Evolutionary conservation across 2,329 filamentous ascomycete species (phyloP), one percentile per base, ranked within the genome.

Genomic region (Beauveria rudraprayagi): DNA sequence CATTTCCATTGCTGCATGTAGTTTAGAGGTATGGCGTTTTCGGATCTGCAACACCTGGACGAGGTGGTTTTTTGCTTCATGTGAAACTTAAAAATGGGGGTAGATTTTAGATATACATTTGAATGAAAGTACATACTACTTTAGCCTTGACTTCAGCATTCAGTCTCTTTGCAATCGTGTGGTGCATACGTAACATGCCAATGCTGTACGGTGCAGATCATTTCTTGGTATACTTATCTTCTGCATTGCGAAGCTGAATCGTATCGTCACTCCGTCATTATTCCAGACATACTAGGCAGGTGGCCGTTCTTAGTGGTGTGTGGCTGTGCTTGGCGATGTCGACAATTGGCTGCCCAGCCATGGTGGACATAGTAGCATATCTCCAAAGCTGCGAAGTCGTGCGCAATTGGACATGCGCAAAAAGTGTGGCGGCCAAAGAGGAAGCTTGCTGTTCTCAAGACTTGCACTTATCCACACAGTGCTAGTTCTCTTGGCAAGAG

Each of bases 21-120:
- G n/a, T 9, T 11, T 43, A 50, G 55, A 57, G 55, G 55, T 41
- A 41, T 22, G 46, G 55, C 55, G 55, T 57, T 56, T 37, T 11
- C 37, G 43, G 28, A 48, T 19, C 14, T 48, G 28, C 9, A 14
- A 26, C 54, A 37, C 43, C 11, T 40, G 5, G n/a, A 34, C 10
- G 28, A 10, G 22, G 40, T 22, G 24, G 11, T 5, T 28, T 30
- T 17, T 44, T 19, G 6, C 22, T 56, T 37, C 24, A 7, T 24
- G 3, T 22, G 22, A 16, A 2, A 26, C 28, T 30, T 30, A 11
- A 47, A 56, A 48, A 48, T 9, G 16, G 44, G 26, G 37, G 41
- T 22, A 51, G 19, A 46, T 46, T 46, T 24, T 19, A 51, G 22
- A 37, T 53, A 16, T 37, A 19, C 19, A 37, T 40, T 40, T 4